A percentile compares a stretch with the other conserved stretches of the same genome.
These are phyloP conservation scores for Arthrinium phaeospermum DNA, from an alignment of 2,329 filamentous ascomycete genomes.

Conservation along the genomic window DNA sequence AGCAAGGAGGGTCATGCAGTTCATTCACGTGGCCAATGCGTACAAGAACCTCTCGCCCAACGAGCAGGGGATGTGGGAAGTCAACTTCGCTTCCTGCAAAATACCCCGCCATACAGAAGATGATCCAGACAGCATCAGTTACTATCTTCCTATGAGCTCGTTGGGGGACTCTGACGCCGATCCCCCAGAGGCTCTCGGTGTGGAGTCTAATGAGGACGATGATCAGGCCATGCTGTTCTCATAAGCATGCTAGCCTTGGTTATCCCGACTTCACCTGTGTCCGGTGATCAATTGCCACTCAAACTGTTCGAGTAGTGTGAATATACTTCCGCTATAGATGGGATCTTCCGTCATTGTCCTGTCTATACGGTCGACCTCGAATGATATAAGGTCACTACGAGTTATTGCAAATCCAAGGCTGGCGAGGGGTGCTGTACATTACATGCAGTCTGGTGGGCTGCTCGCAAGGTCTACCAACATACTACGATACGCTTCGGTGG, in stretches of 20 bases:
- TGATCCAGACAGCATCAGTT: conserved; percentile 26
- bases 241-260: neutral
- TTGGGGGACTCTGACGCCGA: conserved; percentile 32
- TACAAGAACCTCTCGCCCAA: conserved; percentile 32
- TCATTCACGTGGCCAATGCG: conserved; percentile 29
- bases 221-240: conserved; percentile 3
- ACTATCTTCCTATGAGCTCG: conserved; percentile 30
- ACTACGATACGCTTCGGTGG: neutral
- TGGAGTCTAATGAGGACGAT: conserved; percentile 30
- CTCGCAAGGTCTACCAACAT: neutral
- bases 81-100: conserved; percentile 29
- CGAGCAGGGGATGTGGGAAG: conserved; percentile 27
- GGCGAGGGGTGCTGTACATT: neutral
- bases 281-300: neutral
- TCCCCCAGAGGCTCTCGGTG: conserved; percentile 36
- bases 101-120: conserved; percentile 23
- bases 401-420: neutral
- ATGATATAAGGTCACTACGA: neutral
- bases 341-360: neutral
- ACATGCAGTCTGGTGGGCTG: neutral
- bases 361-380: neutral
- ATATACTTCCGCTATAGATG: neutral
- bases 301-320: neutral
- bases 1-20: conserved; percentile 27
- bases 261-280: neutral